Base-by-base conservation (phyloP, 805 yeast genomes). In the Schwanniomyces polymorphus region DNA sequence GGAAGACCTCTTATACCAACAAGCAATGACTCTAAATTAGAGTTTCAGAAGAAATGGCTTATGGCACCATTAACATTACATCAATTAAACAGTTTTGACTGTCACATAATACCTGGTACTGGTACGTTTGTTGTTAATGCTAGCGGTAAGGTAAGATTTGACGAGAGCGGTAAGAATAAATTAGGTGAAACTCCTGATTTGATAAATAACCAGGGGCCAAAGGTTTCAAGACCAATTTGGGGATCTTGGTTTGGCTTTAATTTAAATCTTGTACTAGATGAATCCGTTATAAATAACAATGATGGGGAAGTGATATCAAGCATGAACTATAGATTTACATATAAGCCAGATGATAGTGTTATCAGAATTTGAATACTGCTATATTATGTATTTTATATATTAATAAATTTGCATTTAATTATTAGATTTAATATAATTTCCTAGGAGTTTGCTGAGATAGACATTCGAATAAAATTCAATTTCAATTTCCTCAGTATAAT, bases 231-330 rank as follows among this genome's bases (percentile, higher is more conserved):
- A 59, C 74, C 82, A 2, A 45, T 79, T 1, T 86, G 87, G 86
- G 83, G 92, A 7, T 71, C 85, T 5, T 82, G 87, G 81, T 82
- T 79, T 59, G 94, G 92, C 2, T 82, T 84, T 38, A 78, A 79
- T 45, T 55, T 85, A 31, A 80, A 75, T 51, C 54, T 86, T 54
- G 80, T 85, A 12, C 75, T 81, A 8, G 90, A 86, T 62, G 86
- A 81, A 46, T 61, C 54, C 50, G 68, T 58, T 55, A 57, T 63
- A 17, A 55, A 60, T 16, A 65, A 67, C 31, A 57, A 59, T 11
- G 74, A 73, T 11, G 60, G 52, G 12, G 86, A 82, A 51, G 63
- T 75, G 37, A 80, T 88, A 37, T 75, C 76, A 53, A 78, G 84
- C 14, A 74, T 85, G 52, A 80, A 86, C 57, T 88, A 86, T 68